Evolutionary conservation across 495 filamentous ascomycete species (phyloP).

Genomic region (Darksidea phi): DNA sequence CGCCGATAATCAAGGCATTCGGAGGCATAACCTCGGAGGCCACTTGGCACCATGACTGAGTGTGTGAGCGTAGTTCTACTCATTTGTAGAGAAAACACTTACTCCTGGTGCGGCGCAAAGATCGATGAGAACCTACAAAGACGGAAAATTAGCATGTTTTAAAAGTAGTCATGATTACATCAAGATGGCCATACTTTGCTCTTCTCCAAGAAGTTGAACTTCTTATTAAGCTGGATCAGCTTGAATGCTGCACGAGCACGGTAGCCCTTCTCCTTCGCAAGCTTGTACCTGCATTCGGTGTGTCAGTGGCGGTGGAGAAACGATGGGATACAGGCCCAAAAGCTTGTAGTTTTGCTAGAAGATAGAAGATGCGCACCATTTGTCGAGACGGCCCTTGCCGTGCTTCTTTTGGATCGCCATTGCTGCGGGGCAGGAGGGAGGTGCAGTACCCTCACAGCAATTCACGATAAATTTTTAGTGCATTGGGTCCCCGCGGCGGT

Average conservation of each 20-base stretch:
- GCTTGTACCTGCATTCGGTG: constrained; percentile 50
- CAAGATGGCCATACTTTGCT: constrained; percentile 64
- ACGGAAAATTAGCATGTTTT: background rate
- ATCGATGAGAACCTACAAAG: constrained; percentile 62
- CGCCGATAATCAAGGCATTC: constrained; percentile 86
- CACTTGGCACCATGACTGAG: constrained; percentile 92
- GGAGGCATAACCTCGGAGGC: constrained; percentile 91
- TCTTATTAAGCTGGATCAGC: constrained; percentile 97
- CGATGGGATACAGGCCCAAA: no score
- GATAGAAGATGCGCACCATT: constrained; percentile 56
- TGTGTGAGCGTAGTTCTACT: constrained; percentile 33
- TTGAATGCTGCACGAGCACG: constrained; percentile 96
- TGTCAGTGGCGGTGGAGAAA: no score
- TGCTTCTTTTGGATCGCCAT: constrained; percentile 99
- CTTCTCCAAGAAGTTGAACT: constrained; percentile 95
- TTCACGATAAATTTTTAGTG: constrained; percentile 1
- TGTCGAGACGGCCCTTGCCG: constrained; percentile 98
- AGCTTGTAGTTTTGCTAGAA: no score
- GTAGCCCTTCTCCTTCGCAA: constrained; percentile 99
- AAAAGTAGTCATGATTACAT: no score
- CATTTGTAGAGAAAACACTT: constrained; percentile 43
- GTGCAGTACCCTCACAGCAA: background rate
- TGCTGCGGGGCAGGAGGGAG: background rate
- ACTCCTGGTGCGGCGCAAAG: constrained; percentile 95
- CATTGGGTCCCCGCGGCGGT: background rate